phyloP scores from a whole-genome alignment of 306 rosid genomes.

The Senna siamea region DNA sequence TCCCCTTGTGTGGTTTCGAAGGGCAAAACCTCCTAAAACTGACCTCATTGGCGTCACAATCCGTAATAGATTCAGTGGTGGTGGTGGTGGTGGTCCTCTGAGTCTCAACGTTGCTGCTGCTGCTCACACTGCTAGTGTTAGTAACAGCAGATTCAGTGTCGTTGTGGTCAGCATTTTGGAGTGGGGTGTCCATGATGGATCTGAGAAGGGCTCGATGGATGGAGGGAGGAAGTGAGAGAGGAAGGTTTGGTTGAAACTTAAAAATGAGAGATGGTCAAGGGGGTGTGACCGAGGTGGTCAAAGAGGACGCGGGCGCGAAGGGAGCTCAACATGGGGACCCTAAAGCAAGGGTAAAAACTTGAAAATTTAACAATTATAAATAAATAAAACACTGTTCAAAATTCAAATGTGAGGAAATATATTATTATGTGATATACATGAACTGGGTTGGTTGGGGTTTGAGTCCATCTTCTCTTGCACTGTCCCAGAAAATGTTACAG shows the following conservation, averaged over 20 bases:
- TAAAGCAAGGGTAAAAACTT: slow-evolving; percentile 32
- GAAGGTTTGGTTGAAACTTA: not conserved
- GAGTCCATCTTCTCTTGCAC: slow-evolving; percentile 47
- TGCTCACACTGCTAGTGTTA: slow-evolving; percentile 26
- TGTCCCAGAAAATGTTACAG: slow-evolving; percentile 57
- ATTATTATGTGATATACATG: too few relatives aligned
- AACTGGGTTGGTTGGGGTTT: slow-evolving; percentile 30
- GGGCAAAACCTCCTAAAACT: slow-evolving; percentile 46
- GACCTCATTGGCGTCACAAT: slow-evolving; percentile 39
- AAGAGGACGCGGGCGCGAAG: slow-evolving; percentile 56
- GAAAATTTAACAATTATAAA: not conserved
- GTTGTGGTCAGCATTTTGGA: slow-evolving; percentile 22
- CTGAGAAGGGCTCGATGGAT: not conserved
- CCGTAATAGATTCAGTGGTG: slow-evolving; percentile 21
- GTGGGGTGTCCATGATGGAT: slow-evolving; percentile 45
- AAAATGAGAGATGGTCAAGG: slow-evolving; percentile 38
- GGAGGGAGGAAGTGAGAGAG: not conserved
- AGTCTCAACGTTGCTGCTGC: slow-evolving; percentile 39
- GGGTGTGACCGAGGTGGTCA: slow-evolving; percentile 66
- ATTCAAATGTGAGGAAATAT: slow-evolving; percentile 43
- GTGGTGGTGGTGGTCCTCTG: slow-evolving; percentile 20
- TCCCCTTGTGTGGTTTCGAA: slow-evolving; percentile 67
- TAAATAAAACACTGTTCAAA: slow-evolving; percentile 52
- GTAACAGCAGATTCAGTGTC: slow-evolving; percentile 32
- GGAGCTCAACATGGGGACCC: slow-evolving; percentile 46